A percentile compares a stretch with the other conserved stretches of the same genome.
phyloP scores from a whole-genome alignment of 108 stramenopile species.

The Heterococcus sp. region DNA sequence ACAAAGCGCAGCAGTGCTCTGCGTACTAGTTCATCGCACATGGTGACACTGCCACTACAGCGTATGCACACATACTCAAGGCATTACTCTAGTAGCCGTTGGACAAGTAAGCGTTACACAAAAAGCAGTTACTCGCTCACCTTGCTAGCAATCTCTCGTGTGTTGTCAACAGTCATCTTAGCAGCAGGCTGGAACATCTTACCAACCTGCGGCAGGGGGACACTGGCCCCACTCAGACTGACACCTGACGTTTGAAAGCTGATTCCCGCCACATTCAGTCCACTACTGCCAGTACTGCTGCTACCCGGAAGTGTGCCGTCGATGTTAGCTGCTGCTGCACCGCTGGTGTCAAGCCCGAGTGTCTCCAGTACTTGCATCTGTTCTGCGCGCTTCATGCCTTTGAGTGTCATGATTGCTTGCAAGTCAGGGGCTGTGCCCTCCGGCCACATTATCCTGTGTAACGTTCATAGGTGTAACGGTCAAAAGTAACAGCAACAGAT shows the following conservation, averaged over 20 bases:
- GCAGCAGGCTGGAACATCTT: background rate
- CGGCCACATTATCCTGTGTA: conserved; percentile 83
- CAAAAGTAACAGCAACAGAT: no score
- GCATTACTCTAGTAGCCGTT: no score
- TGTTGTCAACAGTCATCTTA: background rate
- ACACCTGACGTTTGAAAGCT: no score
- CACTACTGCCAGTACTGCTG: background rate
- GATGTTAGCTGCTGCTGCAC: background rate
- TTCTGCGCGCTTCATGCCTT: conserved; percentile 81
- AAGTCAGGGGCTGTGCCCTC: conserved; percentile 55
- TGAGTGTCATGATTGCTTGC: conserved; percentile 73
- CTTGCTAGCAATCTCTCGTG: background rate
- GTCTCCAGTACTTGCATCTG: conserved; percentile 76
- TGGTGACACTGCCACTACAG: no score
- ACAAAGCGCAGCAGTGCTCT: background rate
- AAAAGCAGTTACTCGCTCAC: background rate
- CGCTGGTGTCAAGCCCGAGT: conserved; percentile 58
- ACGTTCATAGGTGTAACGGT: no score
- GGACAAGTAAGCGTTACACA: no score
- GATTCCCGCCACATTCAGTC: background rate
- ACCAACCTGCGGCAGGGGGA: background rate
- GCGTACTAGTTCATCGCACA: background rate
- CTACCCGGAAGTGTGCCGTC: background rate
- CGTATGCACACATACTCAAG: background rate
- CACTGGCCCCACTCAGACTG: background rate